phyloP scores from a whole-genome alignment of 768 basidiomycete genomes.

The Termitomyces bulborhizus region DNA sequence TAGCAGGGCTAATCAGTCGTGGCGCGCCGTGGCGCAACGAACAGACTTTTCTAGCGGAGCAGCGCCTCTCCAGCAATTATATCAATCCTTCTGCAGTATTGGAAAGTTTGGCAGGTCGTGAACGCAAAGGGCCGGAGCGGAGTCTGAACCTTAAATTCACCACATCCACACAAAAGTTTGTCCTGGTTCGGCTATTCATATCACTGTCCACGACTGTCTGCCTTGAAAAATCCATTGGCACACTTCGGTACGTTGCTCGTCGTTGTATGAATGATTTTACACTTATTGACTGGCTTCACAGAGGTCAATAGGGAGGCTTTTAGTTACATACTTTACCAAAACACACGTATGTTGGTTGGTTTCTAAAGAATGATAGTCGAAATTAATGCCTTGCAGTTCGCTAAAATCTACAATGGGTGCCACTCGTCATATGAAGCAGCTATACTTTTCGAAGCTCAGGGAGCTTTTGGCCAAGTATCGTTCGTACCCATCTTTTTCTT shows the following conservation, averaged over 20 bases:
- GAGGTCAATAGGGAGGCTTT: slow-evolving; percentile 91
- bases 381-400: slow-evolving; percentile 9
- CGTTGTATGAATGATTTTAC: neutral
- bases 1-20: slow-evolving; percentile 14
- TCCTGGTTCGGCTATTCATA: slow-evolving; percentile 6
- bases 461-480: slow-evolving; percentile 87
- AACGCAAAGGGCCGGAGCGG: slow-evolving; percentile 19
- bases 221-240: slow-evolving; percentile 98
- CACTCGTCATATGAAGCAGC: slow-evolving; percentile 81
- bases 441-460: slow-evolving; percentile 92
- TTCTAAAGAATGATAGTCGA: neutral
- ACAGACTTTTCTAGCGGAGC: neutral
- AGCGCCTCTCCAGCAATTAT: no score
- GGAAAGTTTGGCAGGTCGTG: no score
- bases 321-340: slow-evolving; percentile 27
- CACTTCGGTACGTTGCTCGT: slow-evolving; percentile 46
- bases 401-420: slow-evolving; percentile 74
- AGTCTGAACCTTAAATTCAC: slow-evolving; percentile 25
- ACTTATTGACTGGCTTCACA: neutral
- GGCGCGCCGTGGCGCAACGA: slow-evolving; percentile 14
- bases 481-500: slow-evolving; percentile 32
- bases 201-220: slow-evolving; percentile 34
- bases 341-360: slow-evolving; percentile 10
- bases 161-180: slow-evolving; percentile 30
- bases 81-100: no score